A percentile compares a stretch with the other conserved stretches of the same genome.
Conservation (phyloP, 2,329 filamentous ascomycete species). For the Aureobasidium sp. region DNA sequence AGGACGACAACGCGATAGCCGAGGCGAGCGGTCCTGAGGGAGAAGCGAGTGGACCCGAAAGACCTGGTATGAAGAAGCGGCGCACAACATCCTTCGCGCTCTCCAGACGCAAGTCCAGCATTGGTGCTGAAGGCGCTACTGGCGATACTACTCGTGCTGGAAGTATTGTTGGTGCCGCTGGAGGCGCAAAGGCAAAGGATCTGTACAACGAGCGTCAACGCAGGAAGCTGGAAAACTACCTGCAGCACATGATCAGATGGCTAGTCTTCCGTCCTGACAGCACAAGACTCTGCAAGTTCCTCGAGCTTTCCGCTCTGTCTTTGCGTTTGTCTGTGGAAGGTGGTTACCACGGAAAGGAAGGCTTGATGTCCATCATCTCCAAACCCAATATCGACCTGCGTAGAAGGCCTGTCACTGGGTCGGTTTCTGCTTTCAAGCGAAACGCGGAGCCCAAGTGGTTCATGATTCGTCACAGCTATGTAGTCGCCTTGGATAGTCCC, state of each 20-base stretch:
- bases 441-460: slow-evolving; percentile 98
- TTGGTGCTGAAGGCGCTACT: slow-evolving; percentile 15
- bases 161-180: slow-evolving; percentile 45
- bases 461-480: slow-evolving; percentile 95
- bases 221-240: slow-evolving; percentile 86
- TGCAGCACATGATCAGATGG: slow-evolving; percentile 95
- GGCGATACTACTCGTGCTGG: slow-evolving; percentile 31
- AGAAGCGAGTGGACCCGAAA: slow-evolving; percentile 74
- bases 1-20: slow-evolving; percentile 62
- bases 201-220: slow-evolving; percentile 84
- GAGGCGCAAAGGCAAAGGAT: slow-evolving; percentile 44
- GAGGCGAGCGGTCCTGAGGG: slow-evolving; percentile 66
- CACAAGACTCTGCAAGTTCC: slow-evolving; percentile 94
- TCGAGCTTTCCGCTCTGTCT: slow-evolving; percentile 94
- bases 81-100: slow-evolving; percentile 63
- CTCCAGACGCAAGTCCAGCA: slow-evolving; percentile 66
- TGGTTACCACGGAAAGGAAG: slow-evolving; percentile 98
- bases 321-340: slow-evolving; percentile 95
- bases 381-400: slow-evolving; percentile 64
- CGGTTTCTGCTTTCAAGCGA: slow-evolving; percentile 14
- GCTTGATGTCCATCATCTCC: slow-evolving; percentile 91
- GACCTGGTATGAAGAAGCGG: slow-evolving; percentile 52
- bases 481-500: slow-evolving; percentile 98
- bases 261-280: slow-evolving; percentile 97
- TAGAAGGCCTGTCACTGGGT: slow-evolving; percentile 18